Percentiles rank a stretch among this genome's conserved stretches.
Conservation (phyloP, 371 early-diverging fungal genomes). For the Mortierella sp. region DNA sequence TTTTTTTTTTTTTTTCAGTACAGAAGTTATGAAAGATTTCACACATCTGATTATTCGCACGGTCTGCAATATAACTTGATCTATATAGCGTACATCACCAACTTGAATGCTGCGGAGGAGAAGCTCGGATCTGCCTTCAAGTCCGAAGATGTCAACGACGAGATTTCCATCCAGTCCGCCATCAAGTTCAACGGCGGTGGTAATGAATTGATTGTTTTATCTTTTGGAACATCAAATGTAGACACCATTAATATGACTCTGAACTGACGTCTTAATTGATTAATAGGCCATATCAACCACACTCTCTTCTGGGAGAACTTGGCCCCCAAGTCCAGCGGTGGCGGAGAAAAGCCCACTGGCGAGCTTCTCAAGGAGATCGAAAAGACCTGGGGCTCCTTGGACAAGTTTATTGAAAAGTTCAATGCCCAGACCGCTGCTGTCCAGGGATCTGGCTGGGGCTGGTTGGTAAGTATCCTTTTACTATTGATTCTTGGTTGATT, state of each 20-base stretch:
- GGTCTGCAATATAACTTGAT: not conserved
- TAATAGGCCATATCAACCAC: conserved; percentile 96
- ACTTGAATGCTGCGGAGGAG: conserved; percentile 70
- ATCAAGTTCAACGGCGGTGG: conserved; percentile 97
- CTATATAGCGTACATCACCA: conserved; percentile 67
- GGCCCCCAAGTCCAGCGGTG: conserved; percentile 83
- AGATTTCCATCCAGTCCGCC: conserved; percentile 83
- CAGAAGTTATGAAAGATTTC: too few relatives aligned
- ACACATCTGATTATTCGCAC: conserved; percentile 4
- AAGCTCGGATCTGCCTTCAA: conserved; percentile 81
- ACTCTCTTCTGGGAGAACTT: conserved; percentile 96
- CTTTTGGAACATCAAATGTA: not conserved
- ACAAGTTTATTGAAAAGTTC: conserved; percentile 85
- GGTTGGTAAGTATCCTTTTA: conserved; percentile 77
- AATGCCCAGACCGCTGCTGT: conserved; percentile 87
- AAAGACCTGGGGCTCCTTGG: conserved; percentile 90
- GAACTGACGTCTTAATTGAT: too few relatives aligned
- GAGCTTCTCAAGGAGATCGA: conserved; percentile 81
- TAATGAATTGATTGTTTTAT: conserved; percentile 32
- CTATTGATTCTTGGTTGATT: not conserved
- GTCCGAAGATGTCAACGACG: conserved; percentile 77
- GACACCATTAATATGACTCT: not conserved
- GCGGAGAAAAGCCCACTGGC: conserved; percentile 80
- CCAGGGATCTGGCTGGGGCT: conserved; percentile 99
- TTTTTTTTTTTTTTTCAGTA: too few relatives aligned